phyloP scores from a whole-genome alignment of 2,329 filamentous ascomycete species.

The Beauveria sp. region DNA sequence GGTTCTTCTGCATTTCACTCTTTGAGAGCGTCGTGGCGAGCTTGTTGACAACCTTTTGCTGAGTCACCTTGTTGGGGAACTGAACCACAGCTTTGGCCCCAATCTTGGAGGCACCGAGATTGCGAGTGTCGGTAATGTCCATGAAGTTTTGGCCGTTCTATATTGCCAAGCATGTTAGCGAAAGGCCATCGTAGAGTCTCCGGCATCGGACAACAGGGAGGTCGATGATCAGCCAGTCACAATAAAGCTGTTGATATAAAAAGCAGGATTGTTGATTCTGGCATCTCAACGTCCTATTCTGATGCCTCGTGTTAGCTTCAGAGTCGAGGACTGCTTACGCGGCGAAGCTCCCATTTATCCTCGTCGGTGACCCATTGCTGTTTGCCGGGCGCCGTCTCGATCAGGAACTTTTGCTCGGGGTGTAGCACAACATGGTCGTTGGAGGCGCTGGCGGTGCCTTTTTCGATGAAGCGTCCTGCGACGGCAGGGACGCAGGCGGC shows the following conservation, averaged over 20 bases:
- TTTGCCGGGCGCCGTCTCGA: constrained; percentile 79
- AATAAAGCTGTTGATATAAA: neutral
- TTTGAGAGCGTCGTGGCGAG: constrained; percentile 65
- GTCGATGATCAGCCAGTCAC: neutral
- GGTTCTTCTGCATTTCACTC: constrained; percentile 66
- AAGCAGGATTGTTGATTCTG: too few relatives aligned
- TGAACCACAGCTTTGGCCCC: constrained; percentile 31
- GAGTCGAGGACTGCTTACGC: constrained; percentile 45
- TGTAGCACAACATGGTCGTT: constrained; percentile 41
- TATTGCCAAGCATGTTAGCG: neutral
- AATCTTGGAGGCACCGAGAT: constrained; percentile 42
- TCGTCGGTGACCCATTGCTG: constrained; percentile 87
- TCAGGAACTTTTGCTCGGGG: constrained; percentile 47
- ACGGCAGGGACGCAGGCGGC: constrained; percentile 47
- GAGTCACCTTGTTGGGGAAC: constrained; percentile 59
- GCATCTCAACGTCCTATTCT: too few relatives aligned
- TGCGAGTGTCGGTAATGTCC: constrained; percentile 75
- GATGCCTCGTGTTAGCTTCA: too few relatives aligned
- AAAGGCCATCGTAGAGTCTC: neutral
- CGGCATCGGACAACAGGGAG: neutral
- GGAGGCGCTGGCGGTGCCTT: constrained; percentile 18
- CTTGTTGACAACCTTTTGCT: constrained; percentile 58
- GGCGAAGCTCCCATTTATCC: constrained; percentile 84
- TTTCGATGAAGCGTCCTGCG: constrained; percentile 49
- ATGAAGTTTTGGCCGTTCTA: constrained; percentile 80